Base-by-base conservation (phyloP, 768 basidiomycete species). In the Antrodiella citrinella region DNA sequence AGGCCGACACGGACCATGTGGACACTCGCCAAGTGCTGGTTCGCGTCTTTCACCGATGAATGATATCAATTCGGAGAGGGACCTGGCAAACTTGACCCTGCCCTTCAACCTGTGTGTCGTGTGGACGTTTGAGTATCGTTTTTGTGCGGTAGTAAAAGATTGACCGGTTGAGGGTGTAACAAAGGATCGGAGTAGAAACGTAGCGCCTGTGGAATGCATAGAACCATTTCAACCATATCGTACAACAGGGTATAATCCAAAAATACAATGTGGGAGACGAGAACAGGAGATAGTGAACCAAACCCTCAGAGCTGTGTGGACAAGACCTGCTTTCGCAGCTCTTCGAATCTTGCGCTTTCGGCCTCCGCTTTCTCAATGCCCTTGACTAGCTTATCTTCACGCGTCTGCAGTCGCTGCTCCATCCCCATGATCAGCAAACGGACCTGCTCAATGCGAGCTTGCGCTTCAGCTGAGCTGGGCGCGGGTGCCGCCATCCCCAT, bases 361-460 rank as follows among this genome's bases (percentile, higher is more conserved):
- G 64, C 64, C 58, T 84, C 80, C 1, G 85, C 86, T 21, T 71
- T 71, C 59, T 78, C 75, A 15, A 86, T 67, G 22, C 72, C 77
- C 61, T 82, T 81, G 11, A 67, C 57, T 21, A 89, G 65, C 61
- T 78, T 80, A 38, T 77, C 78, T 55, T 87, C 81, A 26, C 84
- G 73, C 13, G 65, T 65, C 51, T 84, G 75, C 52, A 86, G 68
- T 49, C 83, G 74, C 58, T 87, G 80, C 51, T 87, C 83, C 81
- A 89, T 86, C 0, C 86, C 86, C 13, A 87, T 67, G 15, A 89
- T 75, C 19, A 87, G 66, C 53, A 84, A 63, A 26, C 82, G 75
- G 3, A 87, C 72, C 52, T 86, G 80, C 56, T 87, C 84, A 24
- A 88, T 73, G 50, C 85, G 79, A 2, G 80, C 76, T 3, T 76